Base-by-base conservation (phyloP, 768 basidiomycete species). In the Chalciporus piperatus region DNA sequence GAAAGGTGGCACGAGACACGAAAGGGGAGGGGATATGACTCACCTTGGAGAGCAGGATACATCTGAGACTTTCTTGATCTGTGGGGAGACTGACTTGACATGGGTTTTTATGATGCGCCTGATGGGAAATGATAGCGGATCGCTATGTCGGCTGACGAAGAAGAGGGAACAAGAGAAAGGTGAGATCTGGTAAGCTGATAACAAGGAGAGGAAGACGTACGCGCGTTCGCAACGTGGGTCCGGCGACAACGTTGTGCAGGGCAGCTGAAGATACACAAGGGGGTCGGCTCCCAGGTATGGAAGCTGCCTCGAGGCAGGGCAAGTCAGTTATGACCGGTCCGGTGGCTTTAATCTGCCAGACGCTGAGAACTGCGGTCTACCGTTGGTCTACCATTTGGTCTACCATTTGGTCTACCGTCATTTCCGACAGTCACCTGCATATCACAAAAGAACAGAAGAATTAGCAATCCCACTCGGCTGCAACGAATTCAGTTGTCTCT, bases 151-250 rank as follows among this genome's bases (percentile, higher is more conserved):
- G 57, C 58, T 58, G 57, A 59, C 58, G 55, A 58, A 55, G 54
- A 56, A 52, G 48, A 61, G 45, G 53, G 62, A 63, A 63, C 60
- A 62, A 69, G 65, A 66, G 48, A 65, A 62, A 61, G 55, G 67
- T 58, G 57, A 70, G 61, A 70, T 62, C 56, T 57, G 59, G 63
- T 59, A 61, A 56, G 59, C 62, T 64, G 64, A 68, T 66, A 60
- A 67, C 57, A 41, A 60, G 52, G 52, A 27, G 45, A 55, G 55
- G 33, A 40, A 33, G 41, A 56, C 54, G 61, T 67, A 65, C 76
- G 78, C 80, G 76, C 79, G 82, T 77, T 82, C 81, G 74, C 82
- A 85, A 84, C 83, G 83, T 84, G 83, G 72, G 63, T 50, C n/a
- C 56, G 57, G 59, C 57, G 61, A 60, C 57, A 74, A 70, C 64